phyloP scores from a whole-genome alignment of 768 basidiomycete species.

The Termitomyces sp. region DNA sequence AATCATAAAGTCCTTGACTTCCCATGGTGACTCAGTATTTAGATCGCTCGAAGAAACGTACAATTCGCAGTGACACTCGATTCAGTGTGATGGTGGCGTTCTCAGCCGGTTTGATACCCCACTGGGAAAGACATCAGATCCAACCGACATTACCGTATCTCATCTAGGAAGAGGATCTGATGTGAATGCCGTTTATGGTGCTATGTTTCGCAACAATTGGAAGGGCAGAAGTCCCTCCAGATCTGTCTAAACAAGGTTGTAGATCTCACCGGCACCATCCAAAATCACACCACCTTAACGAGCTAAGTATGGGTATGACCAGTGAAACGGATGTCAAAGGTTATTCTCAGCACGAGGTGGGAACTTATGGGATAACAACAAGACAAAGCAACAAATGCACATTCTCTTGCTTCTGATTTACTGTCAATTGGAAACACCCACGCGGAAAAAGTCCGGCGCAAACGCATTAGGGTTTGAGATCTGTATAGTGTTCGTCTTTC shows the following conservation, averaged over 20 bases:
- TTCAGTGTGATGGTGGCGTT: background rate
- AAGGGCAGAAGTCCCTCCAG: background rate
- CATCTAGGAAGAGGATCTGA: background rate
- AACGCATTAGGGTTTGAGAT: constrained; percentile 38
- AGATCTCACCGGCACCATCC: background rate
- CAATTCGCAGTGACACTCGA: background rate
- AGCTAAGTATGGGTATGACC: background rate
- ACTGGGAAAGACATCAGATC: background rate
- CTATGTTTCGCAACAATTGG: background rate
- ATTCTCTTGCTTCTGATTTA: background rate
- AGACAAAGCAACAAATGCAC: background rate
- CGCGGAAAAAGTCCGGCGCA: constrained; percentile 35
- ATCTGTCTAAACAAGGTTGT: background rate
- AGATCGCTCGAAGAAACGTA: background rate
- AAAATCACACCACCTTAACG: background rate
- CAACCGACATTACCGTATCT: background rate
- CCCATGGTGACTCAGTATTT: background rate
- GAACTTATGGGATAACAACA: background rate
- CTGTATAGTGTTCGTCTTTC: constrained; percentile 36
- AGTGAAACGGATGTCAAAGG: background rate
- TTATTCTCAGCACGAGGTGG: background rate
- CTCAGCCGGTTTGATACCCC: background rate
- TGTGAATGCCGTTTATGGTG: background rate
- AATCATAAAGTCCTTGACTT: background rate
- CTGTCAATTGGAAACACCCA: constrained; percentile 27